Base-by-base conservation (phyloP, 2,329 filamentous ascomycete species). In the Alternaria incomplexa region DNA sequence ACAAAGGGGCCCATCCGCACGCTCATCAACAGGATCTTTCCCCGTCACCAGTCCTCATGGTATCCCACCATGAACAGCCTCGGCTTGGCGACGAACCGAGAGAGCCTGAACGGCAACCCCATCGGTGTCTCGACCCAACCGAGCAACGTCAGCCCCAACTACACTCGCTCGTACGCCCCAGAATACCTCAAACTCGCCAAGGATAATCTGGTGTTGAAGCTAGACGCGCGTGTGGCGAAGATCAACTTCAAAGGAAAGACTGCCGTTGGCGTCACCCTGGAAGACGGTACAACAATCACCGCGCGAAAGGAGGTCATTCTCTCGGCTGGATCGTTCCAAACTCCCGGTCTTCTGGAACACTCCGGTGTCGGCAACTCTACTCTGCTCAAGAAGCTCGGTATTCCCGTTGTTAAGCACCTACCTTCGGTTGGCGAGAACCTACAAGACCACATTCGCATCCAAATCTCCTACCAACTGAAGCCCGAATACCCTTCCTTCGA, bases 101-200 rank as follows among this genome's bases (percentile, higher is more conserved):
- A 85, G 52, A 85, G 83, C 9, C 77, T 87, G 2, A 79, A 81
- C 13, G 86, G 86, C 2, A 81, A 84, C 51, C 83, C 82, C 13
- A 71, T 86, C 4, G 86, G 86, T 7, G 83, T 83, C 7, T 84
- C 83, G 74, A 82, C 80, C 32, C 83, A 85, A 61, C 80, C 86
- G 10, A 84, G 81, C 64, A 85, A 82, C 60, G 81, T 88, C 40
- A 79, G 81, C 10, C 79, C 77, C 5, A 80, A 82, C 44, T 86
- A 84, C 65, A 82, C 77, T 20, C 79, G 86, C 32, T 86, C 83
- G 3, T 87, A 86, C 71, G 78, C 79, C 23, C 83, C 81, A 46
- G 79, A 79, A 3, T 86, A 86, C 61, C 73, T 83, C 0, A 74
- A 80, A 5, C 69, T 81, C n/a, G 78, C 79, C 1, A 76, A 79